Evolutionary conservation across 192 early-diverging fungal genomes (phyloP), one percentile per base, ranked within the genome.

Genomic region (Linnemannia elongata): DNA sequence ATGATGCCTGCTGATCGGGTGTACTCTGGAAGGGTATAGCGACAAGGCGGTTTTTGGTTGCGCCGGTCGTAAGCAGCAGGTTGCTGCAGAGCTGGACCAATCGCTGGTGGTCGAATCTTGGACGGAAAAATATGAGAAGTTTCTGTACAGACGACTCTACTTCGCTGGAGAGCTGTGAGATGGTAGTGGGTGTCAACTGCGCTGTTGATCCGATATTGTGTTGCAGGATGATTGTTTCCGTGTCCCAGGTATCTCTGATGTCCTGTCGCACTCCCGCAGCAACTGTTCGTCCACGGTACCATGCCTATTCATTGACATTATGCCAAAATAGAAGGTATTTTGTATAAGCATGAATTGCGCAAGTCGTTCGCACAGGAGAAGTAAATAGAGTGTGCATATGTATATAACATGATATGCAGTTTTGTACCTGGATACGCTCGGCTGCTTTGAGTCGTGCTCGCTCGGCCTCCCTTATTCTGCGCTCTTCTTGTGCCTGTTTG

Each of bases 391-490:
- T 27, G 6, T 35, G 42, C 20, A 4, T 13, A 4, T 47, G 52
- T 1, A 47, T 6, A 74, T 44, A n/a, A 45, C 42, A 36, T 2
- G 6, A 15, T n/a, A 66, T 47, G 73, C 5, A 3, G 13, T 41
- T 66, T 80, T 44, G 69, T 79, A 90, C 94, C 89, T 97, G 96
- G 75, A 98, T 94, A 17, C 72, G 88, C 17, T 77, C 66, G 1
- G 95, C 95, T 6, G 90, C 91, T 75, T 90, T 90, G 33, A 86
- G 79, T 35, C 89, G 78, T 17, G 80, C 75, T n/a, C 96, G 90
- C 74, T 98, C 96, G 1, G 81, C 69, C 76, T 97, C 96, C 79
- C 97, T 85, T 72, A 88, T 82, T 66, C 91, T 91, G 17, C 97
- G 89, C 77, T 96, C 95, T 44, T 90, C 90, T 75, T 97, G 95